phyloP scores from a whole-genome alignment of 352 stramenopile species.

The Globisporangium spiculum region DNA sequence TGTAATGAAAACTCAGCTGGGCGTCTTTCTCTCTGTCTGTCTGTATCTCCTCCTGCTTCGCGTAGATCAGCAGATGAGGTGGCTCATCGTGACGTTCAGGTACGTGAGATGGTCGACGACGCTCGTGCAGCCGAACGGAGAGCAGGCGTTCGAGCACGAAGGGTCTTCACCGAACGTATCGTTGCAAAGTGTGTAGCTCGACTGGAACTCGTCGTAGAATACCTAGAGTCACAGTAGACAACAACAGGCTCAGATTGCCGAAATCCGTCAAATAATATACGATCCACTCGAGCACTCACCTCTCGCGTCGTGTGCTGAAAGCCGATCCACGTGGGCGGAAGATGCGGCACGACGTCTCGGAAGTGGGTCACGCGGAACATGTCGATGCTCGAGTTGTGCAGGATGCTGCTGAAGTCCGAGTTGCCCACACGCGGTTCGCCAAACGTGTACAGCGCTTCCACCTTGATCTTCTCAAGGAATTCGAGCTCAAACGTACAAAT shows the following conservation, averaged over 20 bases:
- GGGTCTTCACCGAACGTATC: constrained; percentile 60
- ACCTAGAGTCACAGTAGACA: constrained; percentile 33
- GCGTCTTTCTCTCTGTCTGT: neutral
- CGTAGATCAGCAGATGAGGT: constrained; percentile 67
- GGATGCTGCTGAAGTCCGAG: constrained; percentile 46
- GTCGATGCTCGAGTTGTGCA: constrained; percentile 55
- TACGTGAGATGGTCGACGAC: constrained; percentile 86
- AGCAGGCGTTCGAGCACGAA: constrained; percentile 66
- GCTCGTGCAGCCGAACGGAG: constrained; percentile 71
- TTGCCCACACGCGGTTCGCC: constrained; percentile 79
- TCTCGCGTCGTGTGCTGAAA: constrained; percentile 75
- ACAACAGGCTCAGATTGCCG: neutral
- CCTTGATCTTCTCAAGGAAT: constrained; percentile 52
- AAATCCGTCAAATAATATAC: too few relatives aligned
- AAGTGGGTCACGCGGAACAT: constrained; percentile 78
- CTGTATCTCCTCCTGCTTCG: neutral
- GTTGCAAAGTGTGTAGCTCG: constrained; percentile 57
- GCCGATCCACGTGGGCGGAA: constrained; percentile 72
- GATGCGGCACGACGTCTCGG: constrained; percentile 70
- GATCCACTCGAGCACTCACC: constrained; percentile 23
- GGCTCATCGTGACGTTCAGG: constrained; percentile 87
- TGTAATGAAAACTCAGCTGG: neutral
- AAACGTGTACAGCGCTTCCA: constrained; percentile 67
- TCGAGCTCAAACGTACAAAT: constrained; percentile 78
- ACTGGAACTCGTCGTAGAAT: constrained; percentile 81